These are phyloP conservation scores for Dendrocalamus latiflorus DNA, from an alignment of 202 grass and related monocot genomes.

Conservation along the genomic window DNA sequence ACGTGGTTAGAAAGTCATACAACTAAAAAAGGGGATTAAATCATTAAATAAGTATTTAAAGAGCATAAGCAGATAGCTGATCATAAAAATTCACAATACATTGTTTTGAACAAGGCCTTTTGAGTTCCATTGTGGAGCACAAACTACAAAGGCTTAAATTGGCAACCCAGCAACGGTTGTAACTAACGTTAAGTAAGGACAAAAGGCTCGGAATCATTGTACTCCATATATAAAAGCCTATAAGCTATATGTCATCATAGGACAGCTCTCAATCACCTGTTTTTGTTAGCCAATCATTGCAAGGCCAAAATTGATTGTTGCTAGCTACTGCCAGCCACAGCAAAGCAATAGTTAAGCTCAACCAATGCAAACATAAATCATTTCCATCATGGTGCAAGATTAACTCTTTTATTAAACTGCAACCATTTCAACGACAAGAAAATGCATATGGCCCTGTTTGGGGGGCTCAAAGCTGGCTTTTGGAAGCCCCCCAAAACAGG, in stretches of 20 bases:
- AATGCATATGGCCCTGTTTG: no score
- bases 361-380: background rate
- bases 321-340: background rate
- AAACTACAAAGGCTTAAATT: background rate
- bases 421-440: background rate
- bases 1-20: background rate
- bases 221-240: background rate
- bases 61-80: background rate
- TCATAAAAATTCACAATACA: conserved; percentile 2
- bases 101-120: background rate
- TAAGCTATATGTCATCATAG: background rate
- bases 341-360: background rate
- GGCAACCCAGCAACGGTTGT: background rate
- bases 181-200: background rate
- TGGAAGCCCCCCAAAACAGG: no score
- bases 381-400: background rate
- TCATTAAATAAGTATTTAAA: background rate
- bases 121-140: background rate
- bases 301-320: conserved; percentile 15
- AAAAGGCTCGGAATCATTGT: background rate
- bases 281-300: conserved; percentile 8
- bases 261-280: background rate
- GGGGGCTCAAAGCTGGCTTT: no score
- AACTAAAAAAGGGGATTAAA: background rate
- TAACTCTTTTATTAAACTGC: background rate